phyloP scores from a whole-genome alignment of 208 protist genomes.

The Porcisia hertigi region DNA sequence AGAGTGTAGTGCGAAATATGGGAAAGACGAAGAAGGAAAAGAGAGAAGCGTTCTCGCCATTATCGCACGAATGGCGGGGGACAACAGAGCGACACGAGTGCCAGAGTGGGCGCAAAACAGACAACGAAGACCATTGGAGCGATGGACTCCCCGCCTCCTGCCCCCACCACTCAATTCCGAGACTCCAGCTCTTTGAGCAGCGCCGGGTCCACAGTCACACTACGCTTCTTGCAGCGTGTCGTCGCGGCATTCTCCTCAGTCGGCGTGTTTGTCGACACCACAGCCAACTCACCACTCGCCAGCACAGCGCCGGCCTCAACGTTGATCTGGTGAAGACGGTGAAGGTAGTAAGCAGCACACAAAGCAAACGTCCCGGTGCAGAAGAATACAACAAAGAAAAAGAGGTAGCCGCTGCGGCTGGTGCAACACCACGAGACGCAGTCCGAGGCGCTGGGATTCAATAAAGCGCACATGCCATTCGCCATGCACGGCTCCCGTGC shows the following conservation, averaged over 20 bases:
- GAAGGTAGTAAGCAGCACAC: slow-evolving; percentile 68
- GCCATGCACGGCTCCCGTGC: slow-evolving; percentile 71
- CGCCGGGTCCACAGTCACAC: slow-evolving; percentile 57
- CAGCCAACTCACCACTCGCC: slow-evolving; percentile 41
- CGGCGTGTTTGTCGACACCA: slow-evolving; percentile 34
- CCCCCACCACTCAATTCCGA: slow-evolving; percentile 4
- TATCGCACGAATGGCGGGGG: too few species aligned
- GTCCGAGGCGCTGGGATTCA: slow-evolving; percentile 43
- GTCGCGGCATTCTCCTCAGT: slow-evolving; percentile 37
- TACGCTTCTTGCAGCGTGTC: slow-evolving; percentile 50
- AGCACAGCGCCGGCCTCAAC: slow-evolving; percentile 64
- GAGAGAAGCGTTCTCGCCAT: too few species aligned
- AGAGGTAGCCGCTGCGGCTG: slow-evolving; percentile 63
- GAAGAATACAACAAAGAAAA: slow-evolving; percentile 82
- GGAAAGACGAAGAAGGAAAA: neutral
- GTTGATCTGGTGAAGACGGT: slow-evolving; percentile 78
- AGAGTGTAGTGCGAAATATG: too few species aligned
- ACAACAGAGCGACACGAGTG: too few species aligned
- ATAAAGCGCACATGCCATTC: slow-evolving; percentile 64
- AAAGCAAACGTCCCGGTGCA: slow-evolving; percentile 67
- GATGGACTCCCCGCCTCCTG: neutral
- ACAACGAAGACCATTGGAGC: neutral
- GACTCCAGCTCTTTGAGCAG: slow-evolving; percentile 48
- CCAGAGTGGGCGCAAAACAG: neutral
- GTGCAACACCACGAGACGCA: slow-evolving; percentile 82